Evolutionary conservation across 2,329 filamentous ascomycete genomes (phyloP).

Genomic region (Neurospora sp.): DNA sequence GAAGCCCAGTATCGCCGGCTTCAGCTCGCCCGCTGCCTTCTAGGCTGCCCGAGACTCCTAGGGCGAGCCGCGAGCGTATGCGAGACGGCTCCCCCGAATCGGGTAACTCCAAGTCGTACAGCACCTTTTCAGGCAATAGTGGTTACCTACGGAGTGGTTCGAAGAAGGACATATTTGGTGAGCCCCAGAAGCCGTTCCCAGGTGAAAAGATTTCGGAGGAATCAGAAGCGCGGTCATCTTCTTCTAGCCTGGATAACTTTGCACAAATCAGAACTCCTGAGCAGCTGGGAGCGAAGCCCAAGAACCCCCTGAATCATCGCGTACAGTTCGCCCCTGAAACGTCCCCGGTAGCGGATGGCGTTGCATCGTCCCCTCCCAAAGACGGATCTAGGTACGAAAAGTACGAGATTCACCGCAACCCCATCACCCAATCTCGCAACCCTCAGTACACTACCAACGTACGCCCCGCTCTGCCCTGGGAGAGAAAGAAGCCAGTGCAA

Average conservation of each 20-base stretch:
- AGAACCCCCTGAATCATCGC: slow-evolving; percentile 54
- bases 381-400: slow-evolving; percentile 38
- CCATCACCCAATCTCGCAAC: slow-evolving; percentile 73
- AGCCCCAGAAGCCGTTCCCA: slow-evolving; percentile 56
- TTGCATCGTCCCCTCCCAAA: slow-evolving; percentile 29
- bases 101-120: slow-evolving; percentile 28
- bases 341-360: slow-evolving; percentile 26
- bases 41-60: slow-evolving; percentile 15
- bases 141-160: slow-evolving; percentile 52
- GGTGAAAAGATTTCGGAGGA: slow-evolving; percentile 86
- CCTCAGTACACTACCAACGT: slow-evolving; percentile 67
- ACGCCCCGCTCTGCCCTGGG: slow-evolving; percentile 18
- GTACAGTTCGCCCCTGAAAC: slow-evolving; percentile 43
- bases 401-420: slow-evolving; percentile 69
- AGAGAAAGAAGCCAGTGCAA: slow-evolving; percentile 20
- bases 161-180: slow-evolving; percentile 61
- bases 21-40: slow-evolving; percentile 11
- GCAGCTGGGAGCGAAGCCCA: slow-evolving; percentile 47
- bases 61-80: slow-evolving; percentile 24
- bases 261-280: slow-evolving; percentile 20
- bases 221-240: slow-evolving; percentile 42
- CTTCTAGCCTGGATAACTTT: slow-evolving; percentile 18
- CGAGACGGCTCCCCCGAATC: slow-evolving; percentile 10
- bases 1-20: slow-evolving; percentile 22
- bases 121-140: slow-evolving; percentile 27